Percentiles rank a stretch among this genome's conserved stretches.
These are phyloP conservation scores for Microbotryum scabiosae DNA, from an alignment of 1,284 basidiomycete species.

Conservation along the genomic window DNA sequence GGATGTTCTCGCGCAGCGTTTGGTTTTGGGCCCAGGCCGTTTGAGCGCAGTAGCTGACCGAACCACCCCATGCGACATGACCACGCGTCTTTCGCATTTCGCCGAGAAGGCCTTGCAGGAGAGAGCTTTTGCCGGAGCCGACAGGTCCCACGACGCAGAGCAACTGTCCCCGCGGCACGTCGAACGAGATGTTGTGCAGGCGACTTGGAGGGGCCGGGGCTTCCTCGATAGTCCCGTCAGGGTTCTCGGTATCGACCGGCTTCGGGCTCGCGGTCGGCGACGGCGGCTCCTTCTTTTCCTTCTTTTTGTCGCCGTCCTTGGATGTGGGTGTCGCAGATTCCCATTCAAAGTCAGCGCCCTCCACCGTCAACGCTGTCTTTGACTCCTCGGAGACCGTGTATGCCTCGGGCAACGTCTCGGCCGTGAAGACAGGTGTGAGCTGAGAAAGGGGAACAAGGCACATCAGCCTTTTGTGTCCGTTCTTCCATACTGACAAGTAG, in stretches of 20 bases:
- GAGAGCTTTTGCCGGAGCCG: constrained; percentile 52
- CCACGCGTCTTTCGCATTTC: constrained; percentile 58
- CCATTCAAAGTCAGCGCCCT: constrained; percentile 58
- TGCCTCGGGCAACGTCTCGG: constrained; percentile 48
- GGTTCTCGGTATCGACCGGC: constrained; percentile 23
- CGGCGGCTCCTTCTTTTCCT: constrained; percentile 39
- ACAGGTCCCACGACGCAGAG: constrained; percentile 59
- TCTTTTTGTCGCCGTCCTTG: constrained; percentile 30
- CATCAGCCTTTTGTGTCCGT: no score
- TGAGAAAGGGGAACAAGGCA: no score
- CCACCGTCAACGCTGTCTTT: constrained; percentile 49
- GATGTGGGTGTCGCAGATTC: constrained; percentile 41
- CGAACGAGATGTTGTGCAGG: constrained; percentile 49
- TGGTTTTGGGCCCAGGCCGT: constrained; percentile 81
- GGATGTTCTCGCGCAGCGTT: constrained; percentile 50
- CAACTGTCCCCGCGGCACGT: constrained; percentile 51
- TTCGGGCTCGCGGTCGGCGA: constrained; percentile 18
- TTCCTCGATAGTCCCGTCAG: constrained; percentile 20
- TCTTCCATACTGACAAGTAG: no score
- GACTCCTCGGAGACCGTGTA: constrained; percentile 46
- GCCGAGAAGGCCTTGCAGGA: constrained; percentile 60
- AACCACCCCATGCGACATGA: constrained; percentile 38
- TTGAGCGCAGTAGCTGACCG: constrained; percentile 69
- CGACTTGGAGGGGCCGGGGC: constrained; percentile 44
- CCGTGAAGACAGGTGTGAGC: constrained; percentile 44